Percentiles rank a stretch among this genome's conserved stretches.
phyloP scores from a whole-genome alignment of 495 filamentous ascomycete genomes.

The Patellaria atrata region DNA sequence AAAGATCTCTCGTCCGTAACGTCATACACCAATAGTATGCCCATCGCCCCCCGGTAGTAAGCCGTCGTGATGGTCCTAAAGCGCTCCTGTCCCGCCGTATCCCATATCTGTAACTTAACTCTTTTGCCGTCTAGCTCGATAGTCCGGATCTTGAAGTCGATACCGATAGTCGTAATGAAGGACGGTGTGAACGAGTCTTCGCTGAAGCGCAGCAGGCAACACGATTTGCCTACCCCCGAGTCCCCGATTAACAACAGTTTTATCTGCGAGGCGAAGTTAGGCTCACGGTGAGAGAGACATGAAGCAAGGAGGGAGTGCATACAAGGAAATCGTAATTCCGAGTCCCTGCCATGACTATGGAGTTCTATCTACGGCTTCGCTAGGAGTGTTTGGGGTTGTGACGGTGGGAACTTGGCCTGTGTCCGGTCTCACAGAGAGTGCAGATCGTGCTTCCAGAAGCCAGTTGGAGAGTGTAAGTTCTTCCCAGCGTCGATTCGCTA shows the following conservation, averaged over 20 bases:
- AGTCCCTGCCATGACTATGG: conserved; percentile 68
- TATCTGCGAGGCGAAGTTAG: conserved; percentile 45
- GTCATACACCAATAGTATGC: conserved; percentile 94
- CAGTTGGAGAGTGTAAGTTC: too few relatives aligned
- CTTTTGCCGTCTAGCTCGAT: conserved; percentile 97
- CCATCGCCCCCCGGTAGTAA: conserved; percentile 97
- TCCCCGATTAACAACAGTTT: conserved; percentile 97
- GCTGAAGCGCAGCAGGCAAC: conserved; percentile 94
- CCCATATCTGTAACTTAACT: conserved; percentile 98
- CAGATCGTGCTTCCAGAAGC: too few relatives aligned
- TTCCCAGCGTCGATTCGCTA: too few relatives aligned
- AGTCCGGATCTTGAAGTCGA: conserved; percentile 98
- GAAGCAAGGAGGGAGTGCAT: conserved; percentile 26
- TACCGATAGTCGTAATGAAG: conserved; percentile 98
- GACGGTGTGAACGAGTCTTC: conserved; percentile 98
- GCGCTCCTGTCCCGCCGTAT: conserved; percentile 93
- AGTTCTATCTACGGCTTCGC: conserved; percentile 13
- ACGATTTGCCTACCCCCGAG: conserved; percentile 96
- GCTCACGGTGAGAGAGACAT: conserved; percentile 1
- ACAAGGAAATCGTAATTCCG: conserved; percentile 98
- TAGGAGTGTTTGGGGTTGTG: conserved; percentile 3
- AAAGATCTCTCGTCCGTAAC: conserved; percentile 96
- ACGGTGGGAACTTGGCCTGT: conserved; percentile 4
- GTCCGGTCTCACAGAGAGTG: too few relatives aligned
- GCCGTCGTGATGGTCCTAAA: conserved; percentile 98